These are phyloP conservation scores for Fistulifera solaris DNA, from an alignment of 108 stramenopile genomes.

Conservation along the genomic window DNA sequence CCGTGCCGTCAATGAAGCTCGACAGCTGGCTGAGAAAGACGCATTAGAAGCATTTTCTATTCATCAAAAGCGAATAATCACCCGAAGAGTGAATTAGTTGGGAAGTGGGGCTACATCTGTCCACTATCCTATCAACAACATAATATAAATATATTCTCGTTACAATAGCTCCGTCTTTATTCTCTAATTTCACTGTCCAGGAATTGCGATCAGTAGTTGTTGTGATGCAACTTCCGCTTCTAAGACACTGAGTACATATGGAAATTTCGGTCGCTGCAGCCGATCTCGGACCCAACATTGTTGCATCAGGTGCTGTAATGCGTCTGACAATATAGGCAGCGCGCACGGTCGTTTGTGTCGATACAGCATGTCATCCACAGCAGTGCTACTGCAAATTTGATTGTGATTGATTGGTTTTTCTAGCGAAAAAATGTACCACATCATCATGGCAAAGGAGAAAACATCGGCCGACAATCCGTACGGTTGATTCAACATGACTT, in stretches of 20 bases:
- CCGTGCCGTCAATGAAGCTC: too few species aligned
- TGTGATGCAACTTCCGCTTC: background rate
- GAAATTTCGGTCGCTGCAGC: constrained; percentile 41
- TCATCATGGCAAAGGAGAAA: constrained; percentile 57
- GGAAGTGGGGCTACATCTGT: too few species aligned
- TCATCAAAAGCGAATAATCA: too few species aligned
- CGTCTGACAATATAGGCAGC: constrained; percentile 50
- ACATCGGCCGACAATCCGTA: constrained; percentile 60
- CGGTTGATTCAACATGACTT: constrained; percentile 45
- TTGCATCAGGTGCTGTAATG: constrained; percentile 38
- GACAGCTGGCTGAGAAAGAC: too few species aligned
- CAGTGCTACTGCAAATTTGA: constrained; percentile 28
- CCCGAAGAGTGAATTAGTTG: too few species aligned
- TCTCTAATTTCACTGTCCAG: too few species aligned
- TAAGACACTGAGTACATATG: constrained; percentile 22
- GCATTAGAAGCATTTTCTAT: too few species aligned
- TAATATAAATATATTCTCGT: too few species aligned
- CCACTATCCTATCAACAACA: too few species aligned
- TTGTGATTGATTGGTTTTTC: constrained; percentile 55
- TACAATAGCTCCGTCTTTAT: too few species aligned
- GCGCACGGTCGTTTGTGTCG: constrained; percentile 28
- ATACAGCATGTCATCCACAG: constrained; percentile 32
- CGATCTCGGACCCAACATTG: constrained; percentile 45
- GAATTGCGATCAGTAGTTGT: too few species aligned
- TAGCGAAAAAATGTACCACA: constrained; percentile 60